Percentiles rank a stretch among this genome's conserved stretches.
Evolutionary conservation across 2,329 filamentous ascomycete genomes (phyloP).

Genomic region (Aspergillus quadrilineatus): DNA sequence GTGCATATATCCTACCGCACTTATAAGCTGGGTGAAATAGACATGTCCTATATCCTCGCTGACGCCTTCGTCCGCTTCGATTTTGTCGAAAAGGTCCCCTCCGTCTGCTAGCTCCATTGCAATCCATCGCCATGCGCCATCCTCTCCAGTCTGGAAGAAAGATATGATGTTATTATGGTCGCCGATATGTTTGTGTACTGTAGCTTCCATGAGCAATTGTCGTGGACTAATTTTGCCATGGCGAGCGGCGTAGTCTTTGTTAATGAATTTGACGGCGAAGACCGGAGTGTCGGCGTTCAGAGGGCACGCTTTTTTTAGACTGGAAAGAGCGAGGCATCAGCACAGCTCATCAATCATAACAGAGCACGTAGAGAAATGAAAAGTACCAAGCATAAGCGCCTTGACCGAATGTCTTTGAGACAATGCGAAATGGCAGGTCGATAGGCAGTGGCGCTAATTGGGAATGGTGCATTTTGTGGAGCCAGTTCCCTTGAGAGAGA

Average conservation of each 20-base stretch:
- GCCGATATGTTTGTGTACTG: conserved; percentile 82
- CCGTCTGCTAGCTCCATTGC: conserved; percentile 96
- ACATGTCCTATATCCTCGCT: conserved; percentile 91
- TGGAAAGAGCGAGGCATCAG: conserved; percentile 35
- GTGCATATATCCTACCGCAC: conserved; percentile 92
- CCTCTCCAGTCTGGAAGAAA: conserved; percentile 85
- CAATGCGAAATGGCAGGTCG: conserved; percentile 86
- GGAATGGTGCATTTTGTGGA: conserved; percentile 63
- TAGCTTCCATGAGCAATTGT: conserved; percentile 89
- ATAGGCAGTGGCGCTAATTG: conserved; percentile 81
- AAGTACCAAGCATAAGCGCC: conserved; percentile 92
- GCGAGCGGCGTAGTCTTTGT: conserved; percentile 90
- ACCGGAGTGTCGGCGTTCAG: conserved; percentile 67
- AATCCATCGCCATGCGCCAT: conserved; percentile 89
- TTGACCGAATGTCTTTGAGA: conserved; percentile 94
- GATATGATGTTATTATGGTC: conserved; percentile 92
- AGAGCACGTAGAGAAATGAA: conserved; percentile 4
- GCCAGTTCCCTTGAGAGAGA: background rate
- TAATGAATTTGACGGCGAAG: conserved; percentile 98
- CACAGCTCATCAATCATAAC: conserved; percentile 10
- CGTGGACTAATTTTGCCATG: conserved; percentile 85
- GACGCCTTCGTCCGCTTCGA: conserved; percentile 96
- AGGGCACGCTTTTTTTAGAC: conserved; percentile 90
- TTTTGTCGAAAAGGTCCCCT: conserved; percentile 98
- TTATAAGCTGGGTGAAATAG: conserved; percentile 90